Base-by-base conservation (phyloP, 192 early-diverging fungal species). In the Podila minutissima region DNA sequence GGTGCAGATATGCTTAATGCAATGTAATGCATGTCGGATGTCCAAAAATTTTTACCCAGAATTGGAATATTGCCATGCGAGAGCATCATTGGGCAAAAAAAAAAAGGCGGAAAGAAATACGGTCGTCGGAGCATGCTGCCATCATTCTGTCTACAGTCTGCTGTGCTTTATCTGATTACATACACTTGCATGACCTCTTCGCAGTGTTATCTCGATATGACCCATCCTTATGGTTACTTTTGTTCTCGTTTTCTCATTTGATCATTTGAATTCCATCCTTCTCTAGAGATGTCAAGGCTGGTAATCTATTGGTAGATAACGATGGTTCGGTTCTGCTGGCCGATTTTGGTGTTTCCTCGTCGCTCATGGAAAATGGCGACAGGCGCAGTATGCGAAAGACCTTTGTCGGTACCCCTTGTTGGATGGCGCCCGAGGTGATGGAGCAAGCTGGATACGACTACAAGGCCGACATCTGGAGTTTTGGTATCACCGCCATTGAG, bases 391-490 rank as follows among this genome's bases (percentile, higher is more conserved):
- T 82, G 71, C 75, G 92, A 67, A 91, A 89, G 79, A 93, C 92
- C 22, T 93, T 93, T 85, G 92, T 93, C 15, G 92, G 92, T 26
- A 93, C 92, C 63, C 89, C 89, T 29, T 90, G 89, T 66, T 90
- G 87, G 87, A 89, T 92, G 89, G 89, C 91, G 38, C 89, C 94
- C 10, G 89, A 96, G 74, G 94, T 96, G n/a, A 96, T 96, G 95
- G 93, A 96, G 69, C 95, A 96, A 72, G 88, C 89, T 13, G 94
- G 92, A 3, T 96, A 96, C 83, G 91, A 95, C 73, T 95, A 91
- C 72, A 95, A 95, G 75, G 95, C 95, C 2, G 95, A 96, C 74
- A 94, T 96, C 62, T 96, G 95, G 95, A 92, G 90, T 68, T 96
- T 96, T 84, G 95, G 95, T 50, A 96, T 96, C 33, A 96, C 95